Conservation (phyloP, 768 basidiomycete genomes). For the Boletus reticuloceps region DNA sequence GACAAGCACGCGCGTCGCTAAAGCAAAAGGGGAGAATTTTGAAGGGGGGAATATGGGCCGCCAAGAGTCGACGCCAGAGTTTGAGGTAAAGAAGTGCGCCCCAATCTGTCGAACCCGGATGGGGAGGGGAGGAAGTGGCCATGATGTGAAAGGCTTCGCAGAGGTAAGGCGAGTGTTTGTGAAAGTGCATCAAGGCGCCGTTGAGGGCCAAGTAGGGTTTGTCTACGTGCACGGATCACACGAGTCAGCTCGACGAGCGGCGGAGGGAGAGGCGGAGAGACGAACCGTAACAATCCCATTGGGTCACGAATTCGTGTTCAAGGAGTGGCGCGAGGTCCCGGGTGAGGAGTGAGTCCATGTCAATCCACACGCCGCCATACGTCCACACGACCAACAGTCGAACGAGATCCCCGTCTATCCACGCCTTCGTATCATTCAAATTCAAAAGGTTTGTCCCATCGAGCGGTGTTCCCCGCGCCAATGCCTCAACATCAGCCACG, state of each 20-base stretch:
- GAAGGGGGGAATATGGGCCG: conserved; percentile 74
- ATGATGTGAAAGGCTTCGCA: conserved; percentile 97
- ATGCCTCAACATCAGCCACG: conserved; percentile 58
- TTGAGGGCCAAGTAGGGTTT: conserved; percentile 79
- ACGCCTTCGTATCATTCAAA: conserved; percentile 73
- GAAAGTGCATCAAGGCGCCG: conserved; percentile 94
- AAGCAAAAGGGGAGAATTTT: conserved; percentile 95
- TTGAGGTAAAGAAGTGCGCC: conserved; percentile 89
- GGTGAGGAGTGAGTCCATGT: conserved; percentile 95
- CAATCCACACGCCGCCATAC: conserved; percentile 92
- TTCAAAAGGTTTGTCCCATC: conserved; percentile 61
- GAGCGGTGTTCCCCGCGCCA: conserved; percentile 78
- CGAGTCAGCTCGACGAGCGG: not conserved
- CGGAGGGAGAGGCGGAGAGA: not conserved
- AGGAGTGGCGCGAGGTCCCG: conserved; percentile 82
- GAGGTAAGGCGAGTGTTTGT: conserved; percentile 87
- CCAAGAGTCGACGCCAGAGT: conserved; percentile 82
- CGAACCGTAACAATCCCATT: conserved; percentile 98
- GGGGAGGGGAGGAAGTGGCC: conserved; percentile 68
- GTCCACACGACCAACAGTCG: conserved; percentile 85
- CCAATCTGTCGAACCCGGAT: conserved; percentile 86
- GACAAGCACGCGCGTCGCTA: conserved; percentile 85
- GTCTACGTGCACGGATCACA: conserved; percentile 40
- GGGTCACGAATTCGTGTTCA: conserved; percentile 95
- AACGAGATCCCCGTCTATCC: conserved; percentile 95